Base-by-base conservation (phyloP, 805 yeast species). In the Kazachstania bromeliacearum region DNA sequence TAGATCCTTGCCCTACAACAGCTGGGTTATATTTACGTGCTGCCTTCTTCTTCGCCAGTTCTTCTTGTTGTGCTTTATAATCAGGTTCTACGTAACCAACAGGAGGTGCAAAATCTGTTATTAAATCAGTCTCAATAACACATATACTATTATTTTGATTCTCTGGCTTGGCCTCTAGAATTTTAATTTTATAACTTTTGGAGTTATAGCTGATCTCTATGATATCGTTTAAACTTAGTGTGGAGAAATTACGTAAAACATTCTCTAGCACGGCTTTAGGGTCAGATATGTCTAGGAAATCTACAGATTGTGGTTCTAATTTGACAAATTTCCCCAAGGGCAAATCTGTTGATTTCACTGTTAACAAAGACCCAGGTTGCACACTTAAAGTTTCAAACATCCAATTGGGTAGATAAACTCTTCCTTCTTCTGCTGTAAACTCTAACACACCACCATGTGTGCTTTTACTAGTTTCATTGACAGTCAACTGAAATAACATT, bases 91-190 rank as follows among this genome's bases (percentile, higher is more conserved):
- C 95, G 55, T 92, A 92, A 0, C 99, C 99, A 4, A 89, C 95
- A 0, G 99, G 99, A 2, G 98, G 95, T 2, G 96, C 97, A 65
- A 92, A 92, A 55, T 92, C 99, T 0, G 96, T 94, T 40, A 85
- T 95, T 42, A 92, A 68, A 63, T 92, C 98, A 0, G 98, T 92
- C 56, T 92, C 99, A 19, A 92, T 85, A 4, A 92, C 96, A 67
- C 96, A 89, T 10, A 89, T 79, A 40, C 95, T 83, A 23, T 71
- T 63, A 6, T 66, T 62, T 5, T 58, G 48, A 2, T 75, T 68
- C 35, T 79, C 83, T 0, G 97, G 97, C 50, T 84, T 84, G 19
- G 77, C 84, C 50, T 92, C 96, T 31, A 89, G 63, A 14, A 92
- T 88, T 53, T 78, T 82, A 42, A 92, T 85, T 17, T 78, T 79